A percentile compares a stretch with the other conserved stretches of the same genome.
Evolutionary conservation across 2,329 filamentous ascomycete species (phyloP).

Genomic region (Pseudocercospora vitis): DNA sequence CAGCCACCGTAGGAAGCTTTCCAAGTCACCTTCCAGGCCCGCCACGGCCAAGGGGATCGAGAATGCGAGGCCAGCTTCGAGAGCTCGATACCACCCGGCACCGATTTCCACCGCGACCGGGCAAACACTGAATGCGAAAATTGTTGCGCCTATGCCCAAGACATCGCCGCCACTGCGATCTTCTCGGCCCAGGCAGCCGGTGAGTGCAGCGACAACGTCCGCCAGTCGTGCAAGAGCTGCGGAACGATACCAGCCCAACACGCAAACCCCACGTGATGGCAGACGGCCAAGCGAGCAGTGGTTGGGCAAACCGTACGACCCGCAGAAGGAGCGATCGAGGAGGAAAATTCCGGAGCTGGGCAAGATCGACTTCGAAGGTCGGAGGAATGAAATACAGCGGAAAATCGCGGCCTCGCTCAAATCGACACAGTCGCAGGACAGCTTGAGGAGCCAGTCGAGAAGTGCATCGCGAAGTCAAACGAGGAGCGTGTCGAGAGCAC

Average conservation of each 20-base stretch:
- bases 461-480: constrained; percentile 24
- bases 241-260: constrained; percentile 54
- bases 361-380: constrained; percentile 80
- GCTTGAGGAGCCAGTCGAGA: constrained; percentile 27
- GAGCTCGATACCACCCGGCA: constrained; percentile 39
- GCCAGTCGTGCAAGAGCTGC: constrained; percentile 66
- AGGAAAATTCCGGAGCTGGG: constrained; percentile 62
- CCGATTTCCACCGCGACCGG: constrained; percentile 29
- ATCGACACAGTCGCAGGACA: constrained; percentile 57
- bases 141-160: constrained; percentile 68
- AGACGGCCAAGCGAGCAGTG: constrained; percentile 53
- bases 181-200: constrained; percentile 75
- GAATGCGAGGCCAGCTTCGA: constrained; percentile 29
- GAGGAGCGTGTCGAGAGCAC: constrained; percentile 18
- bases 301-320: constrained; percentile 78
- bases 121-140: constrained; percentile 64
- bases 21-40: constrained; percentile 34
- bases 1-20: constrained; percentile 26
- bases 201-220: constrained; percentile 71
- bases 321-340: constrained; percentile 51
- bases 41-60: constrained; percentile 29
- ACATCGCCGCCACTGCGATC: constrained; percentile 77
- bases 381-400: constrained; percentile 77
- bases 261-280: constrained; percentile 38
- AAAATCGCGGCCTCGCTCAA: constrained; percentile 83